These are phyloP conservation scores for Triticum dicoccoides DNA, from an alignment of 176 grass and related monocot species.

Conservation along the genomic window DNA sequence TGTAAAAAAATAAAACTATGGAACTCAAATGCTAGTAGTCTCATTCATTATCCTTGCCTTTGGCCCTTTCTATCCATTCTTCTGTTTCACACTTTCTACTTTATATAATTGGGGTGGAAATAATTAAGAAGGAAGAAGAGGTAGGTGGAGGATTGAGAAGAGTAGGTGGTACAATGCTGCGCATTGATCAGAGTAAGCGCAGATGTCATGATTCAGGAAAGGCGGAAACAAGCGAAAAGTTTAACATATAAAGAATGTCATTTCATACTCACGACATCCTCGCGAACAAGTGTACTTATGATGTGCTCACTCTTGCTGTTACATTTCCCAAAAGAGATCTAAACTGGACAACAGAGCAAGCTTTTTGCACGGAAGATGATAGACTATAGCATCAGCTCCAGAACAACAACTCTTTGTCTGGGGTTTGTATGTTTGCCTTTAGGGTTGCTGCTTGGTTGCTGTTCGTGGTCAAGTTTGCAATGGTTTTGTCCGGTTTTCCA, in stretches of 20 bases:
- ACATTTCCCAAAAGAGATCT: not conserved
- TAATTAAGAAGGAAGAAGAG: not conserved
- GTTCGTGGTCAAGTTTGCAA: too few relatives aligned
- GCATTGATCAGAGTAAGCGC: not conserved
- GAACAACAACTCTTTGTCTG: too few relatives aligned
- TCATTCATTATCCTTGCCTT: not conserved
- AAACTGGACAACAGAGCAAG: not conserved
- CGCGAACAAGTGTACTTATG: too few relatives aligned
- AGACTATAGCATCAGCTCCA: not conserved
- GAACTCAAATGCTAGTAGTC: not conserved
- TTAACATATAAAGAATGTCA: too few relatives aligned
- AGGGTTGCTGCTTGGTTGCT: too few relatives aligned
- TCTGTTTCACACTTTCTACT: not conserved
- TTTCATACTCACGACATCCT: too few relatives aligned
- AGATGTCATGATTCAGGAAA: not conserved
- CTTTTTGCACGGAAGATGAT: not conserved
- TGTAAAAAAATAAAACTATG: not conserved
- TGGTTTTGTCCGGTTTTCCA: too few relatives aligned
- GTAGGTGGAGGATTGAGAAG: not conserved
- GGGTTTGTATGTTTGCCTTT: too few relatives aligned
- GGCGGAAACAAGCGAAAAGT: not conserved
- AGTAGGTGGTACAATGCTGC: not conserved
- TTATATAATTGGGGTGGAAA: not conserved
- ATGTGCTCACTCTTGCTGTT: not conserved
- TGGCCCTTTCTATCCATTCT: not conserved